Evolutionary conservation across 352 stramenopile species (phyloP).

Genomic region (Pythium aristosporum): DNA sequence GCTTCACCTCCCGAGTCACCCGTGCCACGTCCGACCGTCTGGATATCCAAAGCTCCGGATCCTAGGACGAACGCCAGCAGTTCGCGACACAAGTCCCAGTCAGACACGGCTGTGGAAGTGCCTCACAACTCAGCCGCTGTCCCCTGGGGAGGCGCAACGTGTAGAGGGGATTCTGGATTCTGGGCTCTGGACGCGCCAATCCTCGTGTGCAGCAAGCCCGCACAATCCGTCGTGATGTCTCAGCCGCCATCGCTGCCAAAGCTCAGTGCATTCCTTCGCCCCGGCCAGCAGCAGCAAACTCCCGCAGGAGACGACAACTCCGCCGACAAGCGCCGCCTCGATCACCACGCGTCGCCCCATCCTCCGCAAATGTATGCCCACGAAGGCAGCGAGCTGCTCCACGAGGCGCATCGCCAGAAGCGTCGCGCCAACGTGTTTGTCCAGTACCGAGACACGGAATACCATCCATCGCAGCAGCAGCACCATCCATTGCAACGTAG

Average conservation of each 20-base stretch:
- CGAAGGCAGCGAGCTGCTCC: background rate
- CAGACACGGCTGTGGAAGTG: background rate
- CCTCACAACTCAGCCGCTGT: background rate
- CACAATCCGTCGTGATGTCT: conserved; percentile 10
- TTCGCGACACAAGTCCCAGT: background rate
- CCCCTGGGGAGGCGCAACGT: background rate
- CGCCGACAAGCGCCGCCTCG: conserved; percentile 14
- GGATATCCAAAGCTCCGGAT: conserved; percentile 1
- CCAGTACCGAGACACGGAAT: conserved; percentile 16
- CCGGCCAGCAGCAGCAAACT: conserved; percentile 10
- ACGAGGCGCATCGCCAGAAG: conserved; percentile 19
- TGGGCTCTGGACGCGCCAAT: too few species aligned
- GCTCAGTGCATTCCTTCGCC: conserved; percentile 31
- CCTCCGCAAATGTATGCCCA: background rate
- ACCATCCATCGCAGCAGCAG: background rate
- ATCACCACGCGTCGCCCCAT: background rate
- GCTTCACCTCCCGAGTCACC: conserved; percentile 1
- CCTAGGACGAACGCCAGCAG: background rate
- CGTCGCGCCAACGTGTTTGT: conserved; percentile 23
- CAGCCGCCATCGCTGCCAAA: conserved; percentile 27
- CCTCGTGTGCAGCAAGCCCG: background rate
- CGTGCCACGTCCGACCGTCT: conserved; percentile 4
- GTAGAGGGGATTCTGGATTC: background rate
- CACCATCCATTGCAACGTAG: background rate
- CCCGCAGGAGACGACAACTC: background rate